These are phyloP conservation scores for Schizochytrium sp. DNA, from an alignment of 108 stramenopile species.

Conservation along the genomic window DNA sequence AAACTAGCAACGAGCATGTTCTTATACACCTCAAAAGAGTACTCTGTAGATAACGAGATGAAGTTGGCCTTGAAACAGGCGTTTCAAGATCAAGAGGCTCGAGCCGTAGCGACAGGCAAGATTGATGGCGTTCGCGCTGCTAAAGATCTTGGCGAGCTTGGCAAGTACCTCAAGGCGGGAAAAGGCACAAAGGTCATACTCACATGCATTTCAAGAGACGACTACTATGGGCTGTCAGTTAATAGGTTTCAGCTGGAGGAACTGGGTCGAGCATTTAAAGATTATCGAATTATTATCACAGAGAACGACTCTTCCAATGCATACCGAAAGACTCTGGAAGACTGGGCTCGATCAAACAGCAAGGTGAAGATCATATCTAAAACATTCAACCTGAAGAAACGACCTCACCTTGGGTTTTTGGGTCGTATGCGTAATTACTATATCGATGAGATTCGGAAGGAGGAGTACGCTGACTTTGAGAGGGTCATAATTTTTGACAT, in stretches of 20 bases:
- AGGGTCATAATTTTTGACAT: constrained; percentile 27
- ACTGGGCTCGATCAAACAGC: not conserved
- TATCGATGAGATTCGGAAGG: not conserved
- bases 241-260: constrained; percentile 21
- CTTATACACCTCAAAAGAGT: not conserved
- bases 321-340: not conserved
- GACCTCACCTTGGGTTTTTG: constrained; percentile 2
- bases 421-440: not conserved
- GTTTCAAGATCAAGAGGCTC: not conserved
- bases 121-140: not conserved
- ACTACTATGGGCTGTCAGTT: not conserved
- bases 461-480: not conserved
- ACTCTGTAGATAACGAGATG: not conserved
- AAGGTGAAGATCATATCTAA: not conserved
- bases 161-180: not conserved
- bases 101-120: not conserved
- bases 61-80: not conserved
- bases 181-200: not conserved
- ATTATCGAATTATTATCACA: not conserved
- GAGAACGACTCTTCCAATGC: not conserved
- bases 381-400: not conserved
- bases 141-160: not conserved
- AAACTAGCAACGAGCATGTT: not conserved
- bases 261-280: not conserved
- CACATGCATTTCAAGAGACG: not conserved